Evolutionary conservation across 75 land plant genomes (phyloP).

Genomic region (Azolla pinnata): DNA sequence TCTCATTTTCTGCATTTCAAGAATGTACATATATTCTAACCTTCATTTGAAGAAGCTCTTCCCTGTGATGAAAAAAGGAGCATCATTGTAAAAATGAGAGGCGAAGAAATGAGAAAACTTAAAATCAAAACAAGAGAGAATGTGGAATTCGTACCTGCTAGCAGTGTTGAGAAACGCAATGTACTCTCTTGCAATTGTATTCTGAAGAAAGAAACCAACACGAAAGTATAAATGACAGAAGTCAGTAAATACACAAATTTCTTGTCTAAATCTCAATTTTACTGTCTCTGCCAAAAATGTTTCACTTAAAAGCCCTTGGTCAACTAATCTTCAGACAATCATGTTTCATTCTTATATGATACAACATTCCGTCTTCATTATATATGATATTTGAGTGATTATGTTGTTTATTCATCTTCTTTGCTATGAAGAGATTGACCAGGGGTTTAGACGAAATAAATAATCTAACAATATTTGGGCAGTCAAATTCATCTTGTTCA

Average conservation of each 20-base stretch:
- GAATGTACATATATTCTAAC: no score
- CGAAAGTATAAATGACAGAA: conserved; percentile 3
- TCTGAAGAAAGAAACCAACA: conserved; percentile 45
- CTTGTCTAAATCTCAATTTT: no score
- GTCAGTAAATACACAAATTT: no score
- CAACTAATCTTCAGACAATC: neutral
- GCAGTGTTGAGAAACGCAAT: conserved; percentile 67
- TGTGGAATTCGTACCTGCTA: conserved; percentile 55
- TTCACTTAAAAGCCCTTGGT: conserved; percentile 6
- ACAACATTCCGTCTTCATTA: no score
- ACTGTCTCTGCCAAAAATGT: neutral
- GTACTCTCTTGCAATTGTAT: conserved; percentile 44
- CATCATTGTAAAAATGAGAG: conserved; percentile 1
- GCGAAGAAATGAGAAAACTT: neutral
- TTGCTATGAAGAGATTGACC: no score
- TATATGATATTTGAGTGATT: no score
- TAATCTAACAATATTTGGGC: no score
- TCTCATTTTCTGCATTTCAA: no score
- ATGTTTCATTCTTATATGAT: no score
- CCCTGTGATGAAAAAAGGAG: conserved; percentile 27
- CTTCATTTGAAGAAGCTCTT: conserved; percentile 48
- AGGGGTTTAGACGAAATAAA: no score
- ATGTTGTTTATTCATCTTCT: no score
- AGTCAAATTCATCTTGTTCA: no score
- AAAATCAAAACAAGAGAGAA: neutral